phyloP scores from a whole-genome alignment of 345 rosid species.

The Citropsis articulata region DNA sequence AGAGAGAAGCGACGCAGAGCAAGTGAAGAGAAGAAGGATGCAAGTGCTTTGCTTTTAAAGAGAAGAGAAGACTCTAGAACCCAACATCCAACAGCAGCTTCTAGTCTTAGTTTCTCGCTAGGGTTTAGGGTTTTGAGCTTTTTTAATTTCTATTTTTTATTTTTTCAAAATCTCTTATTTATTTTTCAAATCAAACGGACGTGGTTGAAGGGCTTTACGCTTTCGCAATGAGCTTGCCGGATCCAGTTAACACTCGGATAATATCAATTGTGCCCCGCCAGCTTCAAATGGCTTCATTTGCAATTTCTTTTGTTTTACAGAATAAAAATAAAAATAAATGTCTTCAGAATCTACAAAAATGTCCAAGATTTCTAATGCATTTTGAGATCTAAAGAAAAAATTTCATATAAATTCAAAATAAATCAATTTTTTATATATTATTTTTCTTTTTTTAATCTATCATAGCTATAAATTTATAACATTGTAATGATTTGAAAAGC shows the following conservation, averaged over 20 bases:
- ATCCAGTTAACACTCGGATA: constrained; percentile 5
- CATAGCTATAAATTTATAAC: too few species aligned
- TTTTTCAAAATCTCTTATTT: background rate
- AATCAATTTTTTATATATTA: too few species aligned
- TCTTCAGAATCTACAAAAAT: too few species aligned
- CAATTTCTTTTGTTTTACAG: too few species aligned
- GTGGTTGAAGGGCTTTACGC: background rate
- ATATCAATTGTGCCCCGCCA: background rate
- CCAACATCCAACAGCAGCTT: constrained; percentile 29
- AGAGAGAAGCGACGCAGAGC: background rate
- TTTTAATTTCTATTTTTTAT: constrained; percentile 14
- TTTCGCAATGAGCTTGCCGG: background rate
- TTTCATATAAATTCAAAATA: too few species aligned
- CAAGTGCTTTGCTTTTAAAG: constrained; percentile 6
- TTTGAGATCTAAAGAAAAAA: too few species aligned
- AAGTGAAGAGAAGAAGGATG: background rate
- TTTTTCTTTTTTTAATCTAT: too few species aligned
- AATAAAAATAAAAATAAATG: too few species aligned
- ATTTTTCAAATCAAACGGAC: background rate
- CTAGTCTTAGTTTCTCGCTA: constrained; percentile 8
- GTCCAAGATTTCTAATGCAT: too few species aligned
- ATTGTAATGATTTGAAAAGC: too few species aligned
- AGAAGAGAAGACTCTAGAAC: constrained; percentile 50
- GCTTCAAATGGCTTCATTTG: too few species aligned
- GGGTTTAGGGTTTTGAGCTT: constrained; percentile 62